A percentile compares a stretch with the other conserved stretches of the same genome.
Conservation (phyloP, 192 early-diverging fungal genomes). For the Entophlyctis luteolus region DNA sequence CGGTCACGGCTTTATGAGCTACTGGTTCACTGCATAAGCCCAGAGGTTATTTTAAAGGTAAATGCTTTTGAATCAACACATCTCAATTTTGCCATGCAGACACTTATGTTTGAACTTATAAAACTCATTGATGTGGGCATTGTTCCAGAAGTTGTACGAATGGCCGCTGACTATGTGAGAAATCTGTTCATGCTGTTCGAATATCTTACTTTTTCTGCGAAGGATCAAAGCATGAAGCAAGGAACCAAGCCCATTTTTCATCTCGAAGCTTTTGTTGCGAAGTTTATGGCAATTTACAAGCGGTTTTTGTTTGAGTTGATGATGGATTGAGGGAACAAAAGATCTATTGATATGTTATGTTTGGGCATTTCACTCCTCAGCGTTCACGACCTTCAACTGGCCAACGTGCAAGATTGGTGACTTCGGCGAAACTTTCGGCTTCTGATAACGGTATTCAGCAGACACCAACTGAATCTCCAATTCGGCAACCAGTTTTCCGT, state of each 20-base stretch:
- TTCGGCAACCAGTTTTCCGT: constrained; percentile 15
- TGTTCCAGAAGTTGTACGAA: constrained; percentile 61
- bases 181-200: not conserved
- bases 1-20: constrained; percentile 81
- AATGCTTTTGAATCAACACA: not conserved
- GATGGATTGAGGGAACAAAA: not conserved
- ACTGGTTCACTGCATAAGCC: constrained; percentile 83
- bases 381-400: constrained; percentile 12
- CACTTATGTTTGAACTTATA: constrained; percentile 67
- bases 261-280: constrained; percentile 88
- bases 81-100: constrained; percentile 33
- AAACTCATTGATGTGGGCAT: constrained; percentile 65
- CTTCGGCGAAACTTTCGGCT: not conserved
- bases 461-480: constrained; percentile 11
- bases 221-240: constrained; percentile 79
- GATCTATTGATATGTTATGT: not conserved
- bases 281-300: constrained; percentile 89
- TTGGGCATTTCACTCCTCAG: not conserved
- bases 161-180: constrained; percentile 76
- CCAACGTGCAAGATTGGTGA: not conserved
- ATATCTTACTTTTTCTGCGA: not conserved
- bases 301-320: constrained; percentile 53
- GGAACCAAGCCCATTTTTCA: constrained; percentile 93
- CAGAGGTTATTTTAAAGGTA: constrained; percentile 76
- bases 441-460: not conserved